Base-by-base conservation (phyloP, 768 basidiomycete species). In the Ephemerocybe angulata region DNA sequence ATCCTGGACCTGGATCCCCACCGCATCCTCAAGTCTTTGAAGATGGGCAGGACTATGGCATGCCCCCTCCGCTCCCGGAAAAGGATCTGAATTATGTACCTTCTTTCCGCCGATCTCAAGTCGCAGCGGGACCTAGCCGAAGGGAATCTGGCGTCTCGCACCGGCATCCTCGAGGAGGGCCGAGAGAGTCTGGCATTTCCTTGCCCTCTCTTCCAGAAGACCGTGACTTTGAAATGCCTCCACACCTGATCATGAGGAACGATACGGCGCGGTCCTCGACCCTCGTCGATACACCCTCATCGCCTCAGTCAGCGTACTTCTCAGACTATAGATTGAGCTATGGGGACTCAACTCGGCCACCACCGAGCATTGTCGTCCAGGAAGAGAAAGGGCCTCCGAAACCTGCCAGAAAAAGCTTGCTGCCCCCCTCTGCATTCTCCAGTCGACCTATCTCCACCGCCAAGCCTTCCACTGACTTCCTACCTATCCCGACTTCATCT, bases 131-230 rank as follows among this genome's bases (percentile, higher is more conserved):
- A 22, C 21, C 37, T 27, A n/a, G 30, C 42, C 22, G 49, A 40
- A 28, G 15, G 33, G 6, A 12, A 42, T 7, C 49, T 48, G 19
- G 17, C 5, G 4, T 21, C n/a, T n/a, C 28, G 28, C 19, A 43
- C n/a, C 42, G 44, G 21, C 35, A 8, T 28, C 46, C n/a, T 28
- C 49, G 12, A 11, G 5, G 37, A 42, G n/a, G 21, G 38, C 50
- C 40, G 5, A 21, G 29, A 27, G 55, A 56, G n/a, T 44, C 40
- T 17, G 40, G n/a, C 11, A 22, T 31, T 3, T 44, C 55, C 1
- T 28, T 51, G n/a, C 55, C 55, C 6, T 56, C 48, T 15, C 55
- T 56, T 24, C 55, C 50, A 10, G 55, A 56, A 24, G 29, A 29
- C 40, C 6, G 12, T 13, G 24, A 47, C 4, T 49, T 38, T 31